A percentile compares a stretch with the other conserved stretches of the same genome.
These are phyloP conservation scores for Podaxis pistillaris DNA, from an alignment of 768 basidiomycete genomes.

Conservation along the genomic window DNA sequence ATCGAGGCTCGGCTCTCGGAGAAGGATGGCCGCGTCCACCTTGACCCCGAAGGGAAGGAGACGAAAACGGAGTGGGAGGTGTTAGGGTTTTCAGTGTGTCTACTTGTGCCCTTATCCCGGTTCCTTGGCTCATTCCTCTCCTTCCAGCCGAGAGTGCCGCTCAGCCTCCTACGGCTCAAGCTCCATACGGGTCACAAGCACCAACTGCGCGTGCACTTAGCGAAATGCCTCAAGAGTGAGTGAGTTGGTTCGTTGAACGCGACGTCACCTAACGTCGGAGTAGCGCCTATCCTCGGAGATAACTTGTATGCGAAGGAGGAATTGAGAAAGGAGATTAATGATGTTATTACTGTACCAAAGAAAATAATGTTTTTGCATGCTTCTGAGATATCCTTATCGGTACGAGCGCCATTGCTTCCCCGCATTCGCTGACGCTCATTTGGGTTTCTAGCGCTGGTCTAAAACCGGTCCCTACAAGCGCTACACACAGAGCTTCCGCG, in stretches of 20 bases:
- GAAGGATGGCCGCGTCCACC: conserved; percentile 44
- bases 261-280: neutral
- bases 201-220: conserved; percentile 66
- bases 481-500: conserved; percentile 50
- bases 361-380: conserved; percentile 63
- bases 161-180: conserved; percentile 55
- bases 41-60: conserved; percentile 33
- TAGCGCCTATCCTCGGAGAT: conserved; percentile 72
- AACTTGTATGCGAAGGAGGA: conserved; percentile 41
- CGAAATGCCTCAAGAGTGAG: conserved; percentile 48
- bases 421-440: neutral
- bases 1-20: conserved; percentile 43
- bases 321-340: conserved; percentile 24
- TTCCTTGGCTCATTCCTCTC: conserved; percentile 3
- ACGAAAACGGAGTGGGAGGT: conserved; percentile 58
- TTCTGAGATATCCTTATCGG: conserved; percentile 53
- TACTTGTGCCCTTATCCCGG: neutral
- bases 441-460: conserved; percentile 44
- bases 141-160: conserved; percentile 38
- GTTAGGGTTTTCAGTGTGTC: conserved; percentile 55
- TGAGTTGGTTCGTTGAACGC: neutral
- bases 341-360: conserved; percentile 31
- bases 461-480: conserved; percentile 42
- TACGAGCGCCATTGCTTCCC: conserved; percentile 27
- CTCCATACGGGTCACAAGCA: conserved; percentile 68